Evolutionary conservation across 805 yeast genomes (phyloP), one percentile per base, ranked within the genome.

Genomic region (Metschnikowia colocasiae): DNA sequence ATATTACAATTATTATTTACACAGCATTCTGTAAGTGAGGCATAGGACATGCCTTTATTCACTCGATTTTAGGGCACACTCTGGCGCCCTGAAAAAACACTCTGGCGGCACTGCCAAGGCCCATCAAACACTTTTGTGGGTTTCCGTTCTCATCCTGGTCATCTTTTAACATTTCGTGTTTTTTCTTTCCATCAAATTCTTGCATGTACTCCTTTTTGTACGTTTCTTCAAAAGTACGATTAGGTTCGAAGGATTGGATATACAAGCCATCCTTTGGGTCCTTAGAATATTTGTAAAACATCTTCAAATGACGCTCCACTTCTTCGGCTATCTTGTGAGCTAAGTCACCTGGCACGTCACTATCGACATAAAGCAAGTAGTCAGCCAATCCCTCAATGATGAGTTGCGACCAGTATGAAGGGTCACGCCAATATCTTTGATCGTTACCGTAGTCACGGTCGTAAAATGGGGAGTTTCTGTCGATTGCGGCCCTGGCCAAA

Each of bases 381-480:
- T 83, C 88, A 4, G 86, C 85, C 41, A 82, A 67, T 0, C 89
- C 89, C 60, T 82, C 88, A 35, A 82, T 70, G 42, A 83, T 65
- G 53, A 83, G 69, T 60, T 83, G 89, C 46, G 79, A 74, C 60
- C 82, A 83, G 64, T 78, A 80, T 1, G 83, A 74, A 12, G 79
- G 67, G 56, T 82, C 88, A 54, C 84, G 73, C 80, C 85, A 83
- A 64, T 75, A 82, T 45, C 89, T 67, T 55, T 75, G 73, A 9
- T 68, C 73, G 58, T 68, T 62, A 43, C 72, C 76, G 48, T 80
- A 80, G 59, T 83, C 89, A 55, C 88, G 74, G 62, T 83, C 85
- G 54, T 79, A 83, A 49, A 83, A 68, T 26, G 81, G 75, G 13
- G 71, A 75, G 52, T 76, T 71, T 51, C 81, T 69, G 62, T 82